Evolutionary conservation across 768 basidiomycete genomes (phyloP).

Genomic region (Lactarius sp.): DNA sequence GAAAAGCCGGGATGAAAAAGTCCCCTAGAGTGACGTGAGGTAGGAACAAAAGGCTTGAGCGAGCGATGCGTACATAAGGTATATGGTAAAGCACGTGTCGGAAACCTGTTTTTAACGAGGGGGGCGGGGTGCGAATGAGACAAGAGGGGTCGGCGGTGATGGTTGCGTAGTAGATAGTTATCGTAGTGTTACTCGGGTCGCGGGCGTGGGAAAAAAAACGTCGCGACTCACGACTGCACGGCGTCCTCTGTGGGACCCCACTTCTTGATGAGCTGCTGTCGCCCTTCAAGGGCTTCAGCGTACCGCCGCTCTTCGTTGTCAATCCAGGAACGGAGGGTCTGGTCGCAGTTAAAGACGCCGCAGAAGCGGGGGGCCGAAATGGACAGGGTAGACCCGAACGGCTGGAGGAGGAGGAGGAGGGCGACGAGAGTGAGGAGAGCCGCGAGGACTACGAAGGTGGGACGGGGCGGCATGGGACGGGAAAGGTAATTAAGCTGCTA

Average conservation of each 20-base stretch:
- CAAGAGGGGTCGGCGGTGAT: too few species aligned
- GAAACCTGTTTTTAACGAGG: not conserved
- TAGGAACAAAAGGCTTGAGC: too few species aligned
- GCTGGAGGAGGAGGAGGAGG: not conserved
- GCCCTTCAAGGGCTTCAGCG: not conserved
- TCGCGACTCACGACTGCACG: not conserved
- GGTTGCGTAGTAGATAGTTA: too few species aligned
- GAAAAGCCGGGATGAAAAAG: constrained; percentile 46
- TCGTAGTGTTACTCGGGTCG: too few species aligned
- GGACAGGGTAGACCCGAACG: not conserved
- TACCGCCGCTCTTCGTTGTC: not conserved
- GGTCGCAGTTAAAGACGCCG: not conserved
- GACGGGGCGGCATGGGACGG: not conserved
- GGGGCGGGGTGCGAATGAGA: too few species aligned
- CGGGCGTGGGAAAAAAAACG: not conserved
- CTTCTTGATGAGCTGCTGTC: not conserved
- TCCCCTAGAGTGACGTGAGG: constrained; percentile 34
- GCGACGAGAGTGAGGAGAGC: not conserved
- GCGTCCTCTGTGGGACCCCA: not conserved
- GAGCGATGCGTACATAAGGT: not conserved
- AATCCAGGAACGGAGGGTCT: not conserved
- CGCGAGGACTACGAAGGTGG: not conserved
- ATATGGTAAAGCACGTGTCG: not conserved
- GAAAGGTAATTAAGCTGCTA: too few species aligned
- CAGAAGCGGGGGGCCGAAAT: not conserved